These are phyloP conservation scores for Cystoderma amianthinum DNA, from an alignment of 768 basidiomycete species.

Conservation along the genomic window DNA sequence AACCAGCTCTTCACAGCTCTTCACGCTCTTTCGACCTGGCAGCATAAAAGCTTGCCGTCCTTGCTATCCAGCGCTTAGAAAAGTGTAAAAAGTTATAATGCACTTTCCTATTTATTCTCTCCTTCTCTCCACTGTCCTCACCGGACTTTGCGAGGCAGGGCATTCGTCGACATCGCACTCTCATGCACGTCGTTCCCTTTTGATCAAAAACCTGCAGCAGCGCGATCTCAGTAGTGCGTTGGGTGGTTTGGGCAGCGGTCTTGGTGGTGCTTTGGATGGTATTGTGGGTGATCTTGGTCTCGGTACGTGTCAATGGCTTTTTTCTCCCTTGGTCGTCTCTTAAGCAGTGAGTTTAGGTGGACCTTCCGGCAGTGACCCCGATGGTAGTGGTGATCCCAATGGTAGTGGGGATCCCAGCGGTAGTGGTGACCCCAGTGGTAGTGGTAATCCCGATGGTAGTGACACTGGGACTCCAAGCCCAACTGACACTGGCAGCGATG, in stretches of 20 bases:
- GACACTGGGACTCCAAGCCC: too few relatives aligned
- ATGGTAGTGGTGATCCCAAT: background rate
- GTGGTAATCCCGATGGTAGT: background rate
- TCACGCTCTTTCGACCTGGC: slow-evolving; percentile 34
- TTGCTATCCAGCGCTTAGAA: slow-evolving; percentile 16
- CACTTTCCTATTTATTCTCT: slow-evolving; percentile 21
- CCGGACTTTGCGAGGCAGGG: slow-evolving; percentile 19
- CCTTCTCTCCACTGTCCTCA: slow-evolving; percentile 21
- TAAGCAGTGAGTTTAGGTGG: too few relatives aligned
- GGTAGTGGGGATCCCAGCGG: background rate
- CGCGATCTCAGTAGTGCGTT: background rate
- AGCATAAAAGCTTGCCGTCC: too few relatives aligned
- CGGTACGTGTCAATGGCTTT: background rate
- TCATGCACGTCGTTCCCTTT: slow-evolving; percentile 26
- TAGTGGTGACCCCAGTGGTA: background rate
- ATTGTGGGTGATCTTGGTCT: background rate
- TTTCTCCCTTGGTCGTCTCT: too few relatives aligned
- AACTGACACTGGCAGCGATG: background rate
- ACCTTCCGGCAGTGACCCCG: slow-evolving; percentile 1
- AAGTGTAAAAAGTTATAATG: slow-evolving; percentile 18
- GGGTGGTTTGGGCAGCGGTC: background rate
- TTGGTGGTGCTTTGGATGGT: background rate
- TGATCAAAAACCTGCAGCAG: background rate
- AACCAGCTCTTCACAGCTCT: too few relatives aligned
- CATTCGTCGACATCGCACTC: slow-evolving; percentile 28